Evolutionary conservation across 768 basidiomycete genomes (phyloP), one percentile per base, ranked within the genome.

Genomic region (Mycena amicta): DNA sequence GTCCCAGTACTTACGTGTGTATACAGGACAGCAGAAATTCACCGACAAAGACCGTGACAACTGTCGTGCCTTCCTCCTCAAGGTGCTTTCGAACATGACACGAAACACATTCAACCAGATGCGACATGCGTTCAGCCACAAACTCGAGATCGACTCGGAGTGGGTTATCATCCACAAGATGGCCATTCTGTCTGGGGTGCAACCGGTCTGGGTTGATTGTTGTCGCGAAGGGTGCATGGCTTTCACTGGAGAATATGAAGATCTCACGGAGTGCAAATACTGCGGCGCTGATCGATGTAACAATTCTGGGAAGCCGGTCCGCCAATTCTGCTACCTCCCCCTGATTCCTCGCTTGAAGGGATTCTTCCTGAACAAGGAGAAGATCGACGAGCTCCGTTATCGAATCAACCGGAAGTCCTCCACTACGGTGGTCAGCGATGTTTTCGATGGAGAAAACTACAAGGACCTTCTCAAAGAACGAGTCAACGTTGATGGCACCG

Each of bases 141-240:
- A n/a, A n/a, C n/a, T n/a, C n/a, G n/a, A n/a, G n/a, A n/a, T n/a
- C n/a, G n/a, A n/a, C n/a, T n/a, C n/a, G n/a, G n/a, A n/a, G n/a
- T n/a, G n/a, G n/a, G n/a, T n/a, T n/a, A n/a, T n/a, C n/a, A n/a
- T n/a, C n/a, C n/a, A n/a, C 26, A 63, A 64, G n/a, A 55, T 68
- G 4, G 59, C 53, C 6, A 63, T 56, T 39, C 64, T 75, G 1
- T 66, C 73, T 8, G 72, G 68, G 2, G 30, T 75, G 16, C 52
- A 64, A n/a, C 66, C 71, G 6, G 52, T 27, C 18, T 31, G 8
- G 15, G 53, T 67, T 60, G 66, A 81, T 60, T 80, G 79, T 62
- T 83, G 81, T 64, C 52, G 67, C 33, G 75, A 77, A 50, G 76
- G 74, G 0, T 83, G 81, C 61, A 65, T 65, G 51, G 72, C 70